Base-by-base conservation (phyloP, 2,329 filamentous ascomycete genomes). In the Fonsecaea pedrosoi region DNA sequence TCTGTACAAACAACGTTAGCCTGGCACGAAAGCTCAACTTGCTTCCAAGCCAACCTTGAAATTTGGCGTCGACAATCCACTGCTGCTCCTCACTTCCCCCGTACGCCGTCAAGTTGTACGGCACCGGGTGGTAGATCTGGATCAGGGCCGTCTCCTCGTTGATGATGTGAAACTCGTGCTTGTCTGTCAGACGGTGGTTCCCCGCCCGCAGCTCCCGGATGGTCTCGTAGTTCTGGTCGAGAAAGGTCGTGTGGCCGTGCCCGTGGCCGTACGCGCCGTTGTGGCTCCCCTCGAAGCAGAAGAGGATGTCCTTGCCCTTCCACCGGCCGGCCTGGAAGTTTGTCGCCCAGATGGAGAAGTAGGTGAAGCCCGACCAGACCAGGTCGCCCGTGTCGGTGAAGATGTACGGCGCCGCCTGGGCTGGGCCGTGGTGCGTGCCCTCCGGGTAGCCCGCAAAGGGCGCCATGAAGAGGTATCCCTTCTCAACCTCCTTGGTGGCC, bases 151-250 rank as follows among this genome's bases (percentile, higher is more conserved):
- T 79, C 68, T 78, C 77, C 61, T 78, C 75, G 8, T 75, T 76
- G 68, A 80, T 83, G 73, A 85, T 80, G 71, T 84, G 82, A 73
- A 85, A 83, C 70, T 82, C 84, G 66, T 84, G 82, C 82, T 82
- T 83, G 64, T 87, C 82, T 13, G 84, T 77, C 71, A 81, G 78
- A 15, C 58, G 64, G 53, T 65, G 83, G 64, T 83, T 81, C 0
- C 81, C 82, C 10, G 83, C 84, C 1, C 83, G 79, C 5, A 88
- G 76, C 71, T 85, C 83, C 1, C 80, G 79, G 59, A 87, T 81
- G 0, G 82, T 84, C 74, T 86, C 82, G 70, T 87, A 88, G 55
- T 83, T 79, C 72, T 84, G 78, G 65, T 86, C 78, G 67, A 88
- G 64, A 34, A 87, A 80, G 0, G 82, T 85, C 30, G 81, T 79